phyloP scores from a whole-genome alignment of 208 protist genomes.

The Leptomonas seymouri region DNA sequence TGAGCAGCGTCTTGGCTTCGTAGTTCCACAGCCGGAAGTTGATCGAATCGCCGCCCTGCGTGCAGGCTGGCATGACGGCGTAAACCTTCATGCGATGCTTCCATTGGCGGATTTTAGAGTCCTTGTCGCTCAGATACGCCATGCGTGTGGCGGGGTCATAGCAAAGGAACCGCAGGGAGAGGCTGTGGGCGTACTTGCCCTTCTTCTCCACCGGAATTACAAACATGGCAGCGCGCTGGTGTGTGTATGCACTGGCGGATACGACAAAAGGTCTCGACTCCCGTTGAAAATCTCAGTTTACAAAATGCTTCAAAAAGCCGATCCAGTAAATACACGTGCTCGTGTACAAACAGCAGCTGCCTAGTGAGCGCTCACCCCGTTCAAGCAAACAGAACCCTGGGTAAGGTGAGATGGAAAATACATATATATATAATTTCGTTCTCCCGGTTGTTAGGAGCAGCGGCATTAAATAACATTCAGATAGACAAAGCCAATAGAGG shows the following conservation, averaged over 20 bases:
- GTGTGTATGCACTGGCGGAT: neutral
- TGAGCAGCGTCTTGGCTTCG: slow-evolving; percentile 28
- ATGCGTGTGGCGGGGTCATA: slow-evolving; percentile 47
- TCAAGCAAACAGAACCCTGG: too few relatives aligned
- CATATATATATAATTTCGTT: too few relatives aligned
- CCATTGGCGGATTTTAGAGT: slow-evolving; percentile 22
- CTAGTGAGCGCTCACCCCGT: too few relatives aligned
- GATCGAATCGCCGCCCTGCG: slow-evolving; percentile 8
- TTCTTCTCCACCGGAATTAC: slow-evolving; percentile 50
- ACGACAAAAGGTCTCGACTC: neutral
- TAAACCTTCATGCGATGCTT: slow-evolving; percentile 57
- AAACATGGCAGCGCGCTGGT: slow-evolving; percentile 17
- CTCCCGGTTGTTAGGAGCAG: too few relatives aligned
- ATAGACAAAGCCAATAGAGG: too few relatives aligned
- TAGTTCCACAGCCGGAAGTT: slow-evolving; percentile 32
- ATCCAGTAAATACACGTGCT: too few relatives aligned
- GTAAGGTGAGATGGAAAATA: too few relatives aligned
- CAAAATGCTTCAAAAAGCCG: too few relatives aligned
- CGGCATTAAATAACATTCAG: too few relatives aligned
- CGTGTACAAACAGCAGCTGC: too few relatives aligned
- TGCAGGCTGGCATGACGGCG: slow-evolving; percentile 25
- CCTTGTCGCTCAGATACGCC: slow-evolving; percentile 50
- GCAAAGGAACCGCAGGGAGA: slow-evolving; percentile 36
- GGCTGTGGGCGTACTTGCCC: slow-evolving; percentile 32
- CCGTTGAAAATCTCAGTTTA: too few relatives aligned